Evolutionary conservation across 495 filamentous ascomycete genomes (phyloP).

Genomic region (Neurospora sp.): DNA sequence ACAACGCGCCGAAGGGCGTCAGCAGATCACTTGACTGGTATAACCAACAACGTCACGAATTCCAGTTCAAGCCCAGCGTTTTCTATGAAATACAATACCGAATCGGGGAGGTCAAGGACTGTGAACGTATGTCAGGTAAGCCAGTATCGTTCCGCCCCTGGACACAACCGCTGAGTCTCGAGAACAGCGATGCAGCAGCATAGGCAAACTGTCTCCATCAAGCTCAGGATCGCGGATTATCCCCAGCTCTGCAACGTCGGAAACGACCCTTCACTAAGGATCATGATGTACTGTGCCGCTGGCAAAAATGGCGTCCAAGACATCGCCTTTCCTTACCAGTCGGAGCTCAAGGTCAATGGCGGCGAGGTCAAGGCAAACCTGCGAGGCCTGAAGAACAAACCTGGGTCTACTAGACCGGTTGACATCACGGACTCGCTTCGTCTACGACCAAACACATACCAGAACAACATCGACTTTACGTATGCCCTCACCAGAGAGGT

Average conservation of each 20-base stretch:
- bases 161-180: conserved; percentile 6
- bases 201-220: conserved; percentile 42
- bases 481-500: conserved; percentile 89
- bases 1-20: conserved; percentile 2
- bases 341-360: conserved; percentile 83
- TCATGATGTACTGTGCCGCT: conserved; percentile 75
- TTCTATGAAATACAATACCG: conserved; percentile 58
- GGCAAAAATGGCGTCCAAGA: conserved; percentile 54
- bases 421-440: conserved; percentile 77
- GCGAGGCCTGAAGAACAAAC: conserved; percentile 88
- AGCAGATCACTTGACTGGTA: neutral
- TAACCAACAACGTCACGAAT: neutral
- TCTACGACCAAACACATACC: conserved; percentile 51
- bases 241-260: conserved; percentile 39
- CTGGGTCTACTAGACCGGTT: conserved; percentile 83
- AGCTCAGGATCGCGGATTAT: conserved; percentile 42
- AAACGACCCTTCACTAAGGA: conserved; percentile 43
- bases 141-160: neutral
- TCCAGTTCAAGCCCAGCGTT: conserved; percentile 63
- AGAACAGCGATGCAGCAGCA: conserved; percentile 47
- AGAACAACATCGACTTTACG: conserved; percentile 72
- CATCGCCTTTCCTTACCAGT: conserved; percentile 81
- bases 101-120: conserved; percentile 52
- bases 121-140: conserved; percentile 48
- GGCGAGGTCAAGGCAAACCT: conserved; percentile 82